Evolutionary conservation across 225 moss, liverwort and hornwort species (phyloP).

Genomic region (Polytrichum commune): DNA sequence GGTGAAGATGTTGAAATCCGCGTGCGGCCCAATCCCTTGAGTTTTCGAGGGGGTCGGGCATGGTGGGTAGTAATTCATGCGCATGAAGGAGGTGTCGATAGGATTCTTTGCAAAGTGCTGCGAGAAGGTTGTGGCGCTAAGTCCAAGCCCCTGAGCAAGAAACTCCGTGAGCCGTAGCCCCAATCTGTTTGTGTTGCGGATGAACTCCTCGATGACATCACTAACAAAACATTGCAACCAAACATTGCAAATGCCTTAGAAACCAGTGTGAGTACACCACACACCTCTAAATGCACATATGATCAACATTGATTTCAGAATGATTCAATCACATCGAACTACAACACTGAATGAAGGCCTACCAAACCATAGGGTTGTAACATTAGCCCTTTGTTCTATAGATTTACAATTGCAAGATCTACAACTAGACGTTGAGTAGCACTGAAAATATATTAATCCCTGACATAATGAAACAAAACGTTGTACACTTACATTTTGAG

Average conservation of each 20-base stretch:
- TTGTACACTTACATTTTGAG: too few species aligned
- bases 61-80: constrained; percentile 14
- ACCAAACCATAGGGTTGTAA: too few species aligned
- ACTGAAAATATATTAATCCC: too few species aligned
- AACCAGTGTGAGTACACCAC: too few species aligned
- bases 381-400: too few species aligned
- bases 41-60: constrained; percentile 4
- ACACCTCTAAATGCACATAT: too few species aligned
- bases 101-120: not conserved
- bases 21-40: constrained; percentile 1
- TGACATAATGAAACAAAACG: too few species aligned
- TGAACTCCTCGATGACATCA: constrained; percentile 10
- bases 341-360: not conserved
- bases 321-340: not conserved
- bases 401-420: too few species aligned
- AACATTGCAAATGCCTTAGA: too few species aligned
- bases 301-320: too few species aligned
- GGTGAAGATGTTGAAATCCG: constrained; percentile 8
- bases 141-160: constrained; percentile 7
- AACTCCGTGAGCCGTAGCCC: constrained; percentile 3
- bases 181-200: not conserved
- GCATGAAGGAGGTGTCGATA: not conserved
- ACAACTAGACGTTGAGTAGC: too few species aligned
- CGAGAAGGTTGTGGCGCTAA: constrained; percentile 3
- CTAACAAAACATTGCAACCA: not conserved